Percentiles rank a stretch among this genome's conserved stretches.
Evolutionary conservation across 257 asterid genomes (phyloP).

Genomic region (Solanum chiquidenum): DNA sequence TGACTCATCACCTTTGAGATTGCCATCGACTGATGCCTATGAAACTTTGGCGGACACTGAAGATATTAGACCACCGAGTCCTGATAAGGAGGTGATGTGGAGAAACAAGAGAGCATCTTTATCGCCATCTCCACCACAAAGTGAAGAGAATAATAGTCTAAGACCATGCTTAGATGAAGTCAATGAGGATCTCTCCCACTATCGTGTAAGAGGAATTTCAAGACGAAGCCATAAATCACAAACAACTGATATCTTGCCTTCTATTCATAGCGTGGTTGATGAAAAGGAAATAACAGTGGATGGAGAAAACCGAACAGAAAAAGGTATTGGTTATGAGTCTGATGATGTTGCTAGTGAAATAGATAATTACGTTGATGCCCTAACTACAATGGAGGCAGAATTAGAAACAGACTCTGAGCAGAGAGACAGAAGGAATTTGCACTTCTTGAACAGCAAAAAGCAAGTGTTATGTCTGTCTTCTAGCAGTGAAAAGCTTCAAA

Average conservation of each 20-base stretch:
- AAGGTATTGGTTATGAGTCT: slow-evolving; percentile 37
- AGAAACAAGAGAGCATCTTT: slow-evolving; percentile 23
- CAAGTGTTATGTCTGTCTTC: slow-evolving; percentile 19
- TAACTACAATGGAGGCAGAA: slow-evolving; percentile 68
- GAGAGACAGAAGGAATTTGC: slow-evolving; percentile 34
- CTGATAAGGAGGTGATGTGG: slow-evolving; percentile 28
- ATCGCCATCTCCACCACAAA: slow-evolving; percentile 21
- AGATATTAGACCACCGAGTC: slow-evolving; percentile 32
- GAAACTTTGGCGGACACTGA: slow-evolving; percentile 28
- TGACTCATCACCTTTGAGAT: slow-evolving; percentile 24
- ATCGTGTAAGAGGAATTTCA: slow-evolving; percentile 18
- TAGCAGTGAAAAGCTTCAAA: slow-evolving; percentile 27
- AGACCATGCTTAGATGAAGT: slow-evolving; percentile 16
- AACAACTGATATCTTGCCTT: slow-evolving; percentile 21
- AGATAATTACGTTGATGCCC: slow-evolving; percentile 74
- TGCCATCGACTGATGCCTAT: slow-evolving; percentile 20
- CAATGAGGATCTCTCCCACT: slow-evolving; percentile 20
- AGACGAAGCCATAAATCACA: slow-evolving; percentile 18
- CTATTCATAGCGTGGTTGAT: slow-evolving; percentile 20
- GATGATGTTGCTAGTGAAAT: slow-evolving; percentile 65
- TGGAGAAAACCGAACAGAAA: slow-evolving; percentile 34
- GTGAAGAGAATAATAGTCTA: slow-evolving; percentile 16
- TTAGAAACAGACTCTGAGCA: slow-evolving; percentile 57
- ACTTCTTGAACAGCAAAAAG: slow-evolving; percentile 19
- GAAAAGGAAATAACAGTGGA: slow-evolving; percentile 36